Percentiles rank a stretch among this genome's conserved stretches.
Evolutionary conservation across 1,284 basidiomycete species (phyloP).

Genomic region (Cerioporus squamosus): DNA sequence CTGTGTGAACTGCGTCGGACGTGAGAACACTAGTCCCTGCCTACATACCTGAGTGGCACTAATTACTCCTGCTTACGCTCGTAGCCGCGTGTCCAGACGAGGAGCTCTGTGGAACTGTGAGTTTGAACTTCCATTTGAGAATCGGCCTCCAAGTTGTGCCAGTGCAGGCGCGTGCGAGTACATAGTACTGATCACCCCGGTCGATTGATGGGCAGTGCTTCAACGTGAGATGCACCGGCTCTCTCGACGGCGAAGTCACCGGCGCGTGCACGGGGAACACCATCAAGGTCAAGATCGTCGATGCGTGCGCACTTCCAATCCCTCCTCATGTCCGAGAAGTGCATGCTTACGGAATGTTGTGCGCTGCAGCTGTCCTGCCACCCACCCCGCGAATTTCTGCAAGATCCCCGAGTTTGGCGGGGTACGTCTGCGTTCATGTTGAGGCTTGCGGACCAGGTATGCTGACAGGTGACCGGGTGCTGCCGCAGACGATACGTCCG

Average conservation of each 20-base stretch:
- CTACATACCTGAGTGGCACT: no score
- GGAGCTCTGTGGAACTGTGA: slow-evolving; percentile 26
- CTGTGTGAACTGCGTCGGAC: slow-evolving; percentile 34
- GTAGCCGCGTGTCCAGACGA: slow-evolving; percentile 32
- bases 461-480: background rate
- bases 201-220: slow-evolving; percentile 20
- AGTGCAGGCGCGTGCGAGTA: no score
- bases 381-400: slow-evolving; percentile 36
- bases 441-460: no score
- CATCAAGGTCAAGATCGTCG: slow-evolving; percentile 35
- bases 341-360: background rate
- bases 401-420: slow-evolving; percentile 35
- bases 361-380: slow-evolving; percentile 29
- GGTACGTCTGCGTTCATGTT: slow-evolving; percentile 11
- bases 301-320: slow-evolving; percentile 26
- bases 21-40: slow-evolving; percentile 3
- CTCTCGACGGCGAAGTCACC: slow-evolving; percentile 31
- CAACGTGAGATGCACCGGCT: slow-evolving; percentile 29
- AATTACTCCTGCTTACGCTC: no score
- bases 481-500: slow-evolving; percentile 28
- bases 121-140: background rate
- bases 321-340: background rate
- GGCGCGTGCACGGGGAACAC: slow-evolving; percentile 30
- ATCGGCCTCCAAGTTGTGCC: no score
- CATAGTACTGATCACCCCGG: no score